Evolutionary conservation across 2,329 filamentous ascomycete genomes (phyloP), one percentile per base, ranked within the genome.

Genomic region (Verticillium dahliae): DNA sequence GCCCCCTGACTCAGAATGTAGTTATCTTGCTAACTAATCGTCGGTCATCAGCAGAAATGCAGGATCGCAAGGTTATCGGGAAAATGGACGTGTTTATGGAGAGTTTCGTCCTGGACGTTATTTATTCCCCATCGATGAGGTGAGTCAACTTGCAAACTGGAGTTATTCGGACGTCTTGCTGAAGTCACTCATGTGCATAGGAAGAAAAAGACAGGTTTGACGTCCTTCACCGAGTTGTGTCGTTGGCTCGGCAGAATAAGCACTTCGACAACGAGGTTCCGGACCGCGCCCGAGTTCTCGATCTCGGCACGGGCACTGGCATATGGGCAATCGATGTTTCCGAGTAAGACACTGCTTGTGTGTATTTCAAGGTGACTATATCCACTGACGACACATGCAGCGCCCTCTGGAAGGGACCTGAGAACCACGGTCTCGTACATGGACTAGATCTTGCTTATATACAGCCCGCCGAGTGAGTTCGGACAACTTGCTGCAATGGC

Each of bases 311-410:
- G 65, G 94, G 93, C 22, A 96, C 92, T 1, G 92, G 92, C 45
- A 94, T 96, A 64, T 98, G 94, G 94, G 86, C 90, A 50, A 90
- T 96, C 68, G 90, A 94, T 67, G 89, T 97, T 76, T 90, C 90
- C 65, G 87, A 90, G 84, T 91, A 79, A 77, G 85, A 73, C 6
- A 31, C 14, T 27, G 15, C 7, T 52, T 18, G 18, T 4, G 7
- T 27, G 18, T 9, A 11, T 52, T 11, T 52, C 22, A 7, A 13
- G 27, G 45, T 7, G 45, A 27, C 45, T 2, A 52, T 27, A 18
- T 3, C 18, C 10, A 10, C 45, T 52, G 45, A 52, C 45, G 45
- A 52, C 45, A 22, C 4, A 9, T 27, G 18, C 10, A 65, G 63
- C 33, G 6, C 31, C 6, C 57, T 63, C 60, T 66, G 56, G 27